Evolutionary conservation across 2,329 filamentous ascomycete genomes (phyloP).

Genomic region (Ceratocystis eucalypticola): DNA sequence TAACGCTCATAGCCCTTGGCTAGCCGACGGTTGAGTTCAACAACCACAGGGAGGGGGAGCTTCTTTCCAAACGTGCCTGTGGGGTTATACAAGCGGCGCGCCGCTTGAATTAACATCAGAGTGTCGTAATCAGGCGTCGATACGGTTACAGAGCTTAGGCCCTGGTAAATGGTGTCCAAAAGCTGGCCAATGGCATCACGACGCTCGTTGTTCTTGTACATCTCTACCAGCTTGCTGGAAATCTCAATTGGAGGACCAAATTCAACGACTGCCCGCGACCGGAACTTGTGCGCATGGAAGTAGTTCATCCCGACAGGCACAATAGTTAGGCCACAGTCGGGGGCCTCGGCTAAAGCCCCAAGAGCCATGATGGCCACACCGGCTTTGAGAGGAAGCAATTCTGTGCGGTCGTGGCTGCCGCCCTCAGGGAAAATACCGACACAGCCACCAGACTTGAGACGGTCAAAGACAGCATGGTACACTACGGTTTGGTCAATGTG

Average conservation of each 20-base stretch:
- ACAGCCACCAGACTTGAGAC: conserved; percentile 69
- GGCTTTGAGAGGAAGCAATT: conserved; percentile 83
- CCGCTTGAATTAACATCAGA: conserved; percentile 91
- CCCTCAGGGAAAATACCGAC: conserved; percentile 96
- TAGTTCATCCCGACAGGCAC: conserved; percentile 99
- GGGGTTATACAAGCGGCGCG: conserved; percentile 82
- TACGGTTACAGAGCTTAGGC: conserved; percentile 76
- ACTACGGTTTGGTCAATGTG: conserved; percentile 90
- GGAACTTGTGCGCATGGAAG: conserved; percentile 97
- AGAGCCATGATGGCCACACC: conserved; percentile 97
- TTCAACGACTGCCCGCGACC: conserved; percentile 87
- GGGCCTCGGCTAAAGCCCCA: conserved; percentile 71
- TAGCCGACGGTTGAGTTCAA: conserved; percentile 84
- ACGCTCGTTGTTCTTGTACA: conserved; percentile 71
- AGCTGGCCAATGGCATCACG: conserved; percentile 77
- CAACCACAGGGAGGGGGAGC: conserved; percentile 77
- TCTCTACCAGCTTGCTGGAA: conserved; percentile 64
- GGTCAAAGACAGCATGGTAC: conserved; percentile 82
- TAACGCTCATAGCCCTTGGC: conserved; percentile 85
- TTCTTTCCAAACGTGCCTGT: conserved; percentile 59
- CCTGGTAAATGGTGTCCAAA: conserved; percentile 74
- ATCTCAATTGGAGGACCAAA: conserved; percentile 86
- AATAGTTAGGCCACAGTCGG: conserved; percentile 80
- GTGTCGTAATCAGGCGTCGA: conserved; percentile 91
- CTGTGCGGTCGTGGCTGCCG: conserved; percentile 86